phyloP scores from a whole-genome alignment of 208 protist genomes.

The Angomonas deanei region DNA sequence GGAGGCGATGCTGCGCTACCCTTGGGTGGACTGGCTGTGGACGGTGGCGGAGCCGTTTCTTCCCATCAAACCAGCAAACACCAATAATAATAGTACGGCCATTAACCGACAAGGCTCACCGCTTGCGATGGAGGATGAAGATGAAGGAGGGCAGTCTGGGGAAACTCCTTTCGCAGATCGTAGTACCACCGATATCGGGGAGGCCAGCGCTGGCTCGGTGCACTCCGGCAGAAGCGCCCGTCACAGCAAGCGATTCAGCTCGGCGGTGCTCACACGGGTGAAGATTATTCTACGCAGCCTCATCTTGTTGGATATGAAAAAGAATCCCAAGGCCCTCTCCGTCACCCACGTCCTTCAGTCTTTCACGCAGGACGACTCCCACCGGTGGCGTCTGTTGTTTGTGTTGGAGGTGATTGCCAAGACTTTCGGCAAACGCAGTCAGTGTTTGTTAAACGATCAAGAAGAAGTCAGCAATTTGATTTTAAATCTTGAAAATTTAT shows the following conservation, averaged over 20 bases:
- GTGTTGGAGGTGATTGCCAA: conserved; percentile 68
- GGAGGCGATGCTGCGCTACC: conserved; percentile 45
- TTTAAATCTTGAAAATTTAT: conserved; percentile 70
- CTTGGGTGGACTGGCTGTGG: conserved; percentile 84
- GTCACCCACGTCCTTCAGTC: conserved; percentile 46
- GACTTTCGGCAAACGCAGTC: conserved; percentile 47
- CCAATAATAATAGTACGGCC: not conserved
- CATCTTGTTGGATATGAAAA: conserved; percentile 62
- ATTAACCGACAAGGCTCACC: not conserved
- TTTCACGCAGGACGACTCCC: conserved; percentile 14
- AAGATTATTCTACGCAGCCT: conserved; percentile 67
- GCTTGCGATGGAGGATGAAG: not conserved
- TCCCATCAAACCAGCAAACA: conserved; percentile 6
- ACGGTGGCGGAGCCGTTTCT: conserved; percentile 34
- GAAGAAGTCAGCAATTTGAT: conserved; percentile 60
- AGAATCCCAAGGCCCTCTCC: conserved; percentile 46
- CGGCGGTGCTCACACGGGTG: conserved; percentile 34
- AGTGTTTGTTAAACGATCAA: conserved; percentile 17
- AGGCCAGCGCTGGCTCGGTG: too few relatives aligned
- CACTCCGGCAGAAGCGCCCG: not conserved
- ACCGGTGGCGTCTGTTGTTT: conserved; percentile 20
- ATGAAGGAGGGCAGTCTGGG: not conserved
- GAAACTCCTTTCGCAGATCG: too few relatives aligned
- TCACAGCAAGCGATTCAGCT: conserved; percentile 24
- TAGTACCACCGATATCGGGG: too few relatives aligned